Evolutionary conservation across 345 rosid genomes (phyloP).

Genomic region (Trapa incisa): DNA sequence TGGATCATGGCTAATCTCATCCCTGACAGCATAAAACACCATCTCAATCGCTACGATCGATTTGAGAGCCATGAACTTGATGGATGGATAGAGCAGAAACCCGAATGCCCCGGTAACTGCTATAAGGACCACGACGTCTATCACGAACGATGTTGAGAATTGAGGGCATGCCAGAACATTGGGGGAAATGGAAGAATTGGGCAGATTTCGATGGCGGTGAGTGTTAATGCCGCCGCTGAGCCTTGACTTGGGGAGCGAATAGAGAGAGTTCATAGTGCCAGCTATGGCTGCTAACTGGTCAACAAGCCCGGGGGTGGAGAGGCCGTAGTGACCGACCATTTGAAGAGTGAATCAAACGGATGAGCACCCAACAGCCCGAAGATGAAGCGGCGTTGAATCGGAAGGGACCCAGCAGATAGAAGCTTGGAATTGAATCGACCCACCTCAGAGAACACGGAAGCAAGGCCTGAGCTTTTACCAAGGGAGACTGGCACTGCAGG

Average conservation of each 20-base stretch:
- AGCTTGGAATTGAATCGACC: constrained; percentile 24
- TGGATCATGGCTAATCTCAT: constrained; percentile 53
- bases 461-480: too few relatives aligned
- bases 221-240: constrained; percentile 8
- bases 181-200: constrained; percentile 24
- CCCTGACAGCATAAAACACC: constrained; percentile 34
- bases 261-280: constrained; percentile 36
- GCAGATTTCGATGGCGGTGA: constrained; percentile 25
- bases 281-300: constrained; percentile 56
- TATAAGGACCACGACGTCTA: constrained; percentile 59
- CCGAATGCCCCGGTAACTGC: constrained; percentile 67
- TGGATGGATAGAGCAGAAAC: constrained; percentile 59
- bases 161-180: constrained; percentile 33
- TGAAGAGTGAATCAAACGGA: constrained; percentile 28
- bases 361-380: constrained; percentile 2
- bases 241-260: constrained; percentile 27
- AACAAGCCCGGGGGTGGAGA: constrained; percentile 70
- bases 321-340: constrained; percentile 52
- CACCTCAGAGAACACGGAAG: constrained; percentile 16
- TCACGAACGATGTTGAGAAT: constrained; percentile 55
- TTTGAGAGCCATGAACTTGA: constrained; percentile 26
- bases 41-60: constrained; percentile 28
- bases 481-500: too few relatives aligned
- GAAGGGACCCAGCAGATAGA: constrained; percentile 15
- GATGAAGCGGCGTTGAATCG: constrained; percentile 10